Evolutionary conservation across 345 rosid species (phyloP), one percentile per base, ranked within the genome.

Genomic region (Hypericum androsaemum): DNA sequence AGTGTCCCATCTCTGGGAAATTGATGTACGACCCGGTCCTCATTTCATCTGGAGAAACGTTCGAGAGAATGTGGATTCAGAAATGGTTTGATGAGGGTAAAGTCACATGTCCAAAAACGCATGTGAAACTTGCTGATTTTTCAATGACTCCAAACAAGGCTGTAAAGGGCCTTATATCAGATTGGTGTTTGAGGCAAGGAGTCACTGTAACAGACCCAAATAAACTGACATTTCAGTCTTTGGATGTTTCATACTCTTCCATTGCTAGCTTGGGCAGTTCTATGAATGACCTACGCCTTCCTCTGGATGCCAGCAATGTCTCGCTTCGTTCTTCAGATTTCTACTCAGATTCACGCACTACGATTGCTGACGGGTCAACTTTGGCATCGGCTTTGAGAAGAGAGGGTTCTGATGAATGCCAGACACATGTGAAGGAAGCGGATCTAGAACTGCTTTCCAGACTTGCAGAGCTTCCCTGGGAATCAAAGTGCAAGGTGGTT

Each of bases 11-110:
- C 14, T 75, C 80, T 5, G 39, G 15, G 61, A 66, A 62, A 52
- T 52, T 75, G 13, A 53, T 71, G 65, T 63, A 60, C 60, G 80
- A 75, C 61, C 80, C 80, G 17, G 72, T 72, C 14, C 52, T 69
- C 12, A 66, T 65, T 48, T 58, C 63, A 47, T 68, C 74, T 11
- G 80, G 80, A 57, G 48, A 63, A 58, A 71, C 80, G 13, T 69
- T 50, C 45, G 77, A 75, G 49, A 54, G 74, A 7, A 44, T 60
- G 16, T 75, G 77, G 67, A 71, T 75, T 10, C 70, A 75, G 68
- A 75, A 60, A 51, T 71, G 80, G 77, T 57, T 75, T 50, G 40
- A 39, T 3, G 72, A 69, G 10, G 80, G 77, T 15, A 37, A 71
- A 5, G 55, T 2, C 42, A 54, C 37, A 6, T 75, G 74, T 40